Base-by-base conservation (phyloP, 1,284 basidiomycete species). In the Fomitopsis betulina region DNA sequence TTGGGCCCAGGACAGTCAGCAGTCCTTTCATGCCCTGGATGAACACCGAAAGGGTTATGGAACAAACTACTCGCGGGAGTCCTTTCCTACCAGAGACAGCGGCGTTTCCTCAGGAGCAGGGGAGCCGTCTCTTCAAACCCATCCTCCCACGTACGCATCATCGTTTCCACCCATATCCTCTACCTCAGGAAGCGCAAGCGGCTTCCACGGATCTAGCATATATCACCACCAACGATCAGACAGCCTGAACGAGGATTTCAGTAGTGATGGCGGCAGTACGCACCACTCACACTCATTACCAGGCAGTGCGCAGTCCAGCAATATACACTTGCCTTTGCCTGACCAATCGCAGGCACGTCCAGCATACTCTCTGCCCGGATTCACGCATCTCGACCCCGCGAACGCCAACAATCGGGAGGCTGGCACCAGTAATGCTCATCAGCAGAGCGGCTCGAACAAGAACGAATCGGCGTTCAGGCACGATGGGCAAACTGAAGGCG, bases 401-500 rank as follows among this genome's bases (percentile, higher is more conserved):
- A 42, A 54, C 13, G 35, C 21, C 45, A 17, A 23, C 15, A 27
- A 37, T n/a, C 30, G 40, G 30, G 39, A 51, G 5, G 33, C 15
- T 32, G 17, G 45, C 35, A 43, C 23, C 45, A 45, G 50, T 21
- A 45, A 61, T 38, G 40, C 30, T 30, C 13, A 30, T 27, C 38
- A 52, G 30, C 58, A 62, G n/a, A 8, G 32, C 32, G 21, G 19
- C 25, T 35, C 35, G 52, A 49, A 32, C 42, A 55, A 33, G 59
- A 56, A 42, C 25, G 53, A 55, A 57, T 40, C 58, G n/a, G 45
- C 35, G 25, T 45, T 52, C 27, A 62, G 52, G 8, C 62, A 64
- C 32, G 59, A 64, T 10, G 65, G 61, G 1, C 59, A 63, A 43
- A 65, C 65, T 39, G 69, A 79, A 61, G 79, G 76, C 45, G 80